Conservation (phyloP, 345 rosid genomes). For the Syzygium jambos region DNA sequence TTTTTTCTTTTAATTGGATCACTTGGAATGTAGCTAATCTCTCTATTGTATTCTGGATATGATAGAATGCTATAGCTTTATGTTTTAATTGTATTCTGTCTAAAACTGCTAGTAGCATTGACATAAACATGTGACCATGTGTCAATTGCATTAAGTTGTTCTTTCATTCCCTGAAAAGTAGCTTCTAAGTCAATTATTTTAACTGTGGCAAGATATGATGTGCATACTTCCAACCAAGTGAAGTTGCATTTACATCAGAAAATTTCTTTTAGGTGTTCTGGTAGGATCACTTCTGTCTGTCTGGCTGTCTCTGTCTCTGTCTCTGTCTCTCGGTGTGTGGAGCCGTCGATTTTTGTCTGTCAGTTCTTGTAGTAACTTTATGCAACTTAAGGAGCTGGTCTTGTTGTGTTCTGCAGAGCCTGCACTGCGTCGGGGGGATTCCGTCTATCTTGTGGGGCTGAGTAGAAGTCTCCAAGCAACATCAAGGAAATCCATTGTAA, state of each 20-base stretch:
- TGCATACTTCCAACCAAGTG: background rate
- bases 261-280: background rate
- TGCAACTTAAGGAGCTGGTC: background rate
- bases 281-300: background rate
- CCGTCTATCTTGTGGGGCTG: slow-evolving; percentile 83
- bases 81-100: no score
- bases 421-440: slow-evolving; percentile 79
- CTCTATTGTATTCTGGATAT: background rate
- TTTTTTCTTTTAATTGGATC: background rate
- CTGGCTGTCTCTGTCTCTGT: background rate
- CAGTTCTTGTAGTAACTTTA: background rate
- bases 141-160: background rate
- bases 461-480: slow-evolving; percentile 89
- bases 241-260: background rate
- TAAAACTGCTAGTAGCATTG: no score
- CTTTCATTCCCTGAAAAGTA: background rate
- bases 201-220: background rate
- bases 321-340: background rate
- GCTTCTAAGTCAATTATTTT: background rate
- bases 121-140: background rate
- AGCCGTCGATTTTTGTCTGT: background rate
- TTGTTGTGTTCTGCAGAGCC: slow-evolving; percentile 41
- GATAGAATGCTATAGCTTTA: background rate
- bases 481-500: slow-evolving; percentile 81
- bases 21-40: background rate